Percentiles rank a stretch among this genome's conserved stretches.
These are phyloP conservation scores for Carex arenaria DNA, from an alignment of 202 grass and related monocot genomes.

Conservation along the genomic window DNA sequence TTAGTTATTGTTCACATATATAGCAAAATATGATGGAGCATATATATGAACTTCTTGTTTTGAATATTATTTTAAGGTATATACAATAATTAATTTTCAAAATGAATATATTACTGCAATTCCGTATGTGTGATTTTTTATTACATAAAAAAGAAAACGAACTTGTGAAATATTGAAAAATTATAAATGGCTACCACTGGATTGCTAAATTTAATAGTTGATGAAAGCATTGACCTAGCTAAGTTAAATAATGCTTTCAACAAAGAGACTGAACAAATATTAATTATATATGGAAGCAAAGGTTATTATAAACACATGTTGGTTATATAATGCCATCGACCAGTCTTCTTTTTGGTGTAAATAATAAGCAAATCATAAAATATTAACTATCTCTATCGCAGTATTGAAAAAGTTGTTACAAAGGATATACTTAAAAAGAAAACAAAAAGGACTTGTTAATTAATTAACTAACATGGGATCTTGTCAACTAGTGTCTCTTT, in stretches of 20 bases:
- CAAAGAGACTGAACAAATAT: not conserved
- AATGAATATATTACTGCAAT: not conserved
- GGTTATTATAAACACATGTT: constrained; percentile 34
- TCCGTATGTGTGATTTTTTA: not conserved
- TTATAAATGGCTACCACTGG: not conserved
- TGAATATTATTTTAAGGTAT: not conserved
- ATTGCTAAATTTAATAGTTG: constrained; percentile 29
- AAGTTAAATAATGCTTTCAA: constrained; percentile 31
- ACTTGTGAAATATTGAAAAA: not conserved
- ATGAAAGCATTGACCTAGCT: constrained; percentile 47
- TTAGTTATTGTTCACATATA: not conserved
- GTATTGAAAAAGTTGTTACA: constrained; percentile 11
- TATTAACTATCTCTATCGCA: constrained; percentile 6
- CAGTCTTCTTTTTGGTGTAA: constrained; percentile 9
- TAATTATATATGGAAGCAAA: constrained; percentile 5
- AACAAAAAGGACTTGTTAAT: not conserved
- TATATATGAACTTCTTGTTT: not conserved
- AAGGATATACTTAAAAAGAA: constrained; percentile 6
- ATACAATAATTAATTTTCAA: not conserved
- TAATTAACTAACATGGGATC: not conserved
- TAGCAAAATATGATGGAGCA: not conserved
- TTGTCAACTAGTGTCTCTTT: constrained; percentile 11
- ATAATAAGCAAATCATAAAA: not conserved
- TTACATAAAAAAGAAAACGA: not conserved
- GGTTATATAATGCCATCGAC: constrained; percentile 16